phyloP scores from a whole-genome alignment of 768 basidiomycete species.

The Jaapia argillacea region DNA sequence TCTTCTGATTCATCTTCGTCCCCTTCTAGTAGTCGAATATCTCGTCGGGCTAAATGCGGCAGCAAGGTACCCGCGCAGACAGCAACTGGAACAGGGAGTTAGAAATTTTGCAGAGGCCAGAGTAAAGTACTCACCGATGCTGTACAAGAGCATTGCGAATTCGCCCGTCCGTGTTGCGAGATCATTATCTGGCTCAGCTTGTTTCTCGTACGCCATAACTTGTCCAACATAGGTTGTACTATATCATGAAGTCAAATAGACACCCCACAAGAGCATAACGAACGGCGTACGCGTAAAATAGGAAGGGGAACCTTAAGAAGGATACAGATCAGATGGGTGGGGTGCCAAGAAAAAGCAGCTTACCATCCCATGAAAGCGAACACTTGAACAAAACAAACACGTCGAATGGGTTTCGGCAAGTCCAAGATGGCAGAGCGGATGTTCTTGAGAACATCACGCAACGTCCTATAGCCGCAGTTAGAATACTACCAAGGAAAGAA shows the following conservation, averaged over 20 bases:
- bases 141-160: constrained; percentile 84
- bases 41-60: constrained; percentile 74
- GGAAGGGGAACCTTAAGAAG: constrained; percentile 95
- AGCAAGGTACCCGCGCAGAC: constrained; percentile 74
- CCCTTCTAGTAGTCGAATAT: constrained; percentile 67
- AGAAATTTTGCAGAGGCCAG: background rate
- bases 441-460: constrained; percentile 68
- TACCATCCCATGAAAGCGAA: constrained; percentile 99
- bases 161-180: constrained; percentile 79
- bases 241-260: too few relatives aligned
- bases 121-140: constrained; percentile 54
- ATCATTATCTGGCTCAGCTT: constrained; percentile 69
- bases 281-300: constrained; percentile 72
- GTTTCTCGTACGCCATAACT: constrained; percentile 77
- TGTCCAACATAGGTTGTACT: constrained; percentile 93
- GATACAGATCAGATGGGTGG: too few relatives aligned
- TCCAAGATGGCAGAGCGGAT: constrained; percentile 65
- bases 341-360: too few relatives aligned
- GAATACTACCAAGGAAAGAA: constrained; percentile 1
- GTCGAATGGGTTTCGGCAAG: constrained; percentile 74
- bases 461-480: constrained; percentile 29
- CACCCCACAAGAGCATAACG: too few relatives aligned
- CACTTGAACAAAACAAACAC: constrained; percentile 89
- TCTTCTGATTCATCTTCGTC: constrained; percentile 66
- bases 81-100: constrained; percentile 47